Evolutionary conservation across 352 stramenopile genomes (phyloP), one percentile per base, ranked within the genome.

Genomic region (Ophiocytium majus): DNA sequence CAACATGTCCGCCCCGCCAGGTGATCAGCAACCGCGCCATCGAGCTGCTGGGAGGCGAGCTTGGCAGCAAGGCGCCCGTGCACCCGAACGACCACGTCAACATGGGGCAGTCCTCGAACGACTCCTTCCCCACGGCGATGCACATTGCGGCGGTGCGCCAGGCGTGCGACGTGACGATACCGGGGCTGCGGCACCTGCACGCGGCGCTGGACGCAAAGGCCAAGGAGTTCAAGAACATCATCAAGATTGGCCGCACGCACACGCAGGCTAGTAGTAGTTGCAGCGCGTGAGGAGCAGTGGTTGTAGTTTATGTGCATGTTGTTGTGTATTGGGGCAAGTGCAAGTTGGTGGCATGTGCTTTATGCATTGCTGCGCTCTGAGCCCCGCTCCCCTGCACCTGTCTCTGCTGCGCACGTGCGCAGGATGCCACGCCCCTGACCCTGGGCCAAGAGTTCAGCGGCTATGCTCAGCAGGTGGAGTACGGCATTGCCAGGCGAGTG

Each of bases 61-160:
- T 98, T 1, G 93, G 93, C 63, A 91, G 75, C 63, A 96, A 96
- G 81, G 88, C 84, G 17, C 94, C 92, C 5, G 94, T 98, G 31
- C 95, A 98, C 91, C 95, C 96, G 28, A 98, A 99, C 90, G 96
- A 99, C 91, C 94, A 99, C 85, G 94, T 98, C 34, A 99, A 99
- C 90, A 98, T 97, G 93, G 95, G 95, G 81, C 96, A 98, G 89
- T 97, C 92, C 64, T 95, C 91, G 31, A 99, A 99, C 89, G 96
- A 99, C 66, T 97, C 94, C 79, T 99, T 98, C 88, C 96, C 96
- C 0, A 98, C 95, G n/a, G 96, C 95, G 37, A 98, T 98, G 95
- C 95, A 99, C 90, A 98, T 99, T 91, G 93, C 94, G 0, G 91
- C 92, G n/a, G 94, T 96, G 10, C 0, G 19, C 33, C 76, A 86